These are phyloP conservation scores for Nitzschia putrida DNA, from an alignment of 108 stramenopile genomes.

Conservation along the genomic window DNA sequence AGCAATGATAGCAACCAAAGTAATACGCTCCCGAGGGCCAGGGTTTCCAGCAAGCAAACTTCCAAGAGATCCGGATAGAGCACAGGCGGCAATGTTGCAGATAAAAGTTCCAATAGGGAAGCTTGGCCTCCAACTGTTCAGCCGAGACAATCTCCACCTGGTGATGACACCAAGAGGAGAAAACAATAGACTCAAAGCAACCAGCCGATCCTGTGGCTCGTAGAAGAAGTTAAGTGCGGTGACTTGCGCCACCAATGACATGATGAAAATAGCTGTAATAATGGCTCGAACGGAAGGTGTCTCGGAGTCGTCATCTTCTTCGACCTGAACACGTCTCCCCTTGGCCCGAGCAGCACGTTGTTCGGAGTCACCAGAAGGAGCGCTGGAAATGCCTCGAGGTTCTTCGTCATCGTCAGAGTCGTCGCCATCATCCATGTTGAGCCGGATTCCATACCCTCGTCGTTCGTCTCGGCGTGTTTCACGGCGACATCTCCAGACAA, in stretches of 20 bases:
- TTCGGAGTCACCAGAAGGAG: slow-evolving; percentile 13
- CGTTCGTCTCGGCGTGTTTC: slow-evolving; percentile 61
- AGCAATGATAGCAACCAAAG: slow-evolving; percentile 69
- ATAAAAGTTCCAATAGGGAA: slow-evolving; percentile 84
- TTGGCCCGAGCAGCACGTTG: slow-evolving; percentile 2
- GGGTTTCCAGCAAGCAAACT: slow-evolving; percentile 76
- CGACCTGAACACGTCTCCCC: slow-evolving; percentile 1
- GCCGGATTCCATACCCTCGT: slow-evolving; percentile 71
- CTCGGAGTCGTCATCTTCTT: slow-evolving; percentile 36
- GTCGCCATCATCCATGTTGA: slow-evolving; percentile 43
- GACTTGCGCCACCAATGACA: slow-evolving; percentile 50
- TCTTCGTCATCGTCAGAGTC: slow-evolving; percentile 16
- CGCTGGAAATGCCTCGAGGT: background rate
- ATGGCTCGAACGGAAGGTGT: slow-evolving; percentile 69
- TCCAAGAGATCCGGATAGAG: slow-evolving; percentile 68
- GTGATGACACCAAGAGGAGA: slow-evolving; percentile 77
- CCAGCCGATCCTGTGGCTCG: slow-evolving; percentile 54
- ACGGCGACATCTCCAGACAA: slow-evolving; percentile 74
- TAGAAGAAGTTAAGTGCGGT: slow-evolving; percentile 63
- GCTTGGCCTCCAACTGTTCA: slow-evolving; percentile 65
- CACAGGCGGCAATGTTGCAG: slow-evolving; percentile 77
- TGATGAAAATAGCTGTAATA: slow-evolving; percentile 67
- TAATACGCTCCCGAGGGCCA: slow-evolving; percentile 63
- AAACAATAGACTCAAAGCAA: slow-evolving; percentile 72
- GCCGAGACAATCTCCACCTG: slow-evolving; percentile 69